Evolutionary conservation across 805 yeast genomes (phyloP), one percentile per base, ranked within the genome.

Genomic region (Sugiyamaella chiloensis): DNA sequence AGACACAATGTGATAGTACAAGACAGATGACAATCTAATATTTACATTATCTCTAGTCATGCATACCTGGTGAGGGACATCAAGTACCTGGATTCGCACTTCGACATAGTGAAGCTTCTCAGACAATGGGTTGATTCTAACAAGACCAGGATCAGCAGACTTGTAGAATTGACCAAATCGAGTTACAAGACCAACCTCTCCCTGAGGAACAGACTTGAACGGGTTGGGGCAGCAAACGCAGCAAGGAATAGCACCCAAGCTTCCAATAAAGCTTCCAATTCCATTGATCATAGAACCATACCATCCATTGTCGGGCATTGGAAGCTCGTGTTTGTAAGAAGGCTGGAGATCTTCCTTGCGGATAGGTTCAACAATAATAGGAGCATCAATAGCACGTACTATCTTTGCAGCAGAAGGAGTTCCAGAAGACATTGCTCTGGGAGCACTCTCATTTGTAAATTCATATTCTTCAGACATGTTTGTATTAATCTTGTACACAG

Each of bases 41-140:
- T 75, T 69, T 47, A 83, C 85, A 54, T 83, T 83, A 62, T 83
- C 89, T 58, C 76, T 73, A n/a, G 89, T 83, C 67, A 83, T 74
- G 66, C 87, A 82, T 34, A 72, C 69, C 60, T 82, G 84, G n/a
- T 78, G 76, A 1, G 86, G 85, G 36, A 83, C 75, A 51, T 82
- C 87, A 54, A 75, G 65, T 24, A 81, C 81, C 61, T 73, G 79
- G 54, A 79, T 70, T 69, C 75, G 78, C 55, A 83, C 72, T 54
- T 74, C 73, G 14, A 79, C 81, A 20, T 60, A 56, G 50, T 67
- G 65, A 53, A 83, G 62, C 48, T 66, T 73, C 58, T 83, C 89
- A 43, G 80, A 72, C 69, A 81, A 71, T n/a, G 80, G 79, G 63
- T 83, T 83, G 44, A 83, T 80, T 56, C 78, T 77, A 14, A 75